phyloP scores from a whole-genome alignment of 1,284 basidiomycete species.

The Marasmius fiardii region DNA sequence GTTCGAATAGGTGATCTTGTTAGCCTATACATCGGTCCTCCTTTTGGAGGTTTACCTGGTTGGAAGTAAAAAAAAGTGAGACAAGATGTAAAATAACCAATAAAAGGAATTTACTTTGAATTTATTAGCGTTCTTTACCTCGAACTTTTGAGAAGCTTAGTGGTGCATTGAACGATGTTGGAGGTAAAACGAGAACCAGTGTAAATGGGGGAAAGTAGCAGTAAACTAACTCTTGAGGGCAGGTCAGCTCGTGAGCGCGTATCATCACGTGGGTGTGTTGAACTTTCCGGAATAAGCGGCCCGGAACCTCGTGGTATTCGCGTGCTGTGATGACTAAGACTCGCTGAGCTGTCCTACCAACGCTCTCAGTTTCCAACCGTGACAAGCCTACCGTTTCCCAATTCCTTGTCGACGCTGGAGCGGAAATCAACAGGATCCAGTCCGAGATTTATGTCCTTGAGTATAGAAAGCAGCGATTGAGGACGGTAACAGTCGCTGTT shows the following conservation, averaged over 20 bases:
- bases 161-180: neutral
- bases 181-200: neutral
- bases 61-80: neutral
- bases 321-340: neutral
- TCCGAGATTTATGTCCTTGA: neutral
- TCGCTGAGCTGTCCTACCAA: no score
- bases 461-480: neutral
- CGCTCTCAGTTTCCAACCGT: no score
- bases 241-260: slow-evolving; percentile 12
- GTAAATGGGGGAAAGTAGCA: slow-evolving; percentile 5
- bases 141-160: no score
- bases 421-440: neutral
- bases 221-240: slow-evolving; percentile 13
- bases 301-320: neutral
- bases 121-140: no score
- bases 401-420: neutral
- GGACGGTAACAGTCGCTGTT: neutral
- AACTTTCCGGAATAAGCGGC: neutral
- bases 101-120: no score
- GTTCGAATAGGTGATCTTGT: slow-evolving; percentile 10
- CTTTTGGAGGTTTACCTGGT: neutral
- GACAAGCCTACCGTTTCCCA: neutral
- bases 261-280: slow-evolving; percentile 8
- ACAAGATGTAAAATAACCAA: no score
- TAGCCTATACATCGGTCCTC: slow-evolving; percentile 6